Conservation (phyloP, 2,329 filamentous ascomycete species). For the Cephalotrichum gorgonifer region DNA sequence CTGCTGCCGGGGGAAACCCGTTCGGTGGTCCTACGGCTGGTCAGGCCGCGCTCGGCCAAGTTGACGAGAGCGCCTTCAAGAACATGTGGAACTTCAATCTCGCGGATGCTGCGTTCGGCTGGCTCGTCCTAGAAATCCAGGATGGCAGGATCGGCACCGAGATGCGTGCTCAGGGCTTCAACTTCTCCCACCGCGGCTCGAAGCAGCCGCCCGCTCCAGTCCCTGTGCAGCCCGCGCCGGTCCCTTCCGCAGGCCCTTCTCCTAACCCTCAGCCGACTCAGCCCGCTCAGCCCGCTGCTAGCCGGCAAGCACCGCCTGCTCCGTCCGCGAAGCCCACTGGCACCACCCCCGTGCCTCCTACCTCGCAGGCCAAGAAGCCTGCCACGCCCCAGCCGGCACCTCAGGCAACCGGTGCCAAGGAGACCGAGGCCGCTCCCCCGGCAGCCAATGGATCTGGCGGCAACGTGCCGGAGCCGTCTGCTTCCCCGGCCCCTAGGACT, state of each 20-base stretch:
- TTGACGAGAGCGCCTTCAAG: conserved; percentile 98
- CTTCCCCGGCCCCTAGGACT: conserved; percentile 51
- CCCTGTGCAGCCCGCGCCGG: conserved; percentile 23
- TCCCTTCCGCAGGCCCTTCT: conserved; percentile 14
- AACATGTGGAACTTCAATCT: conserved; percentile 99
- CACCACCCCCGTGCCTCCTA: conserved; percentile 14
- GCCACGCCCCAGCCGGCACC: conserved; percentile 37
- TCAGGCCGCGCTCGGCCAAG: conserved; percentile 66
- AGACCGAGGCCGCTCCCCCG: conserved; percentile 43
- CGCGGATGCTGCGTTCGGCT: conserved; percentile 94
- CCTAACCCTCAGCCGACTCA: conserved; percentile 10
- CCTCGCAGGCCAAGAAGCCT: conserved; percentile 31
- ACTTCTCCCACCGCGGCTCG: conserved; percentile 89
- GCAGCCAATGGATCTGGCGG: conserved; percentile 43
- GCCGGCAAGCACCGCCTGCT: background rate
- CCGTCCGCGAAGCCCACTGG: conserved; percentile 1
- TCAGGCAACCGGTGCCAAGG: conserved; percentile 34
- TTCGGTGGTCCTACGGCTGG: conserved; percentile 80
- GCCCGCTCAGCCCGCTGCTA: conserved; percentile 5
- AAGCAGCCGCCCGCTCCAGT: conserved; percentile 52
- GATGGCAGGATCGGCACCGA: conserved; percentile 93
- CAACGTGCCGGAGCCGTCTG: conserved; percentile 35
- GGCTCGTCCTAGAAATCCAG: conserved; percentile 89
- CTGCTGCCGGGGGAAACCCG: conserved; percentile 90
- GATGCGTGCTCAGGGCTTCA: conserved; percentile 98